Percentiles rank a stretch among this genome's conserved stretches.
Conservation (phyloP, 495 filamentous ascomycete genomes). For the Penicillium psychrofluorescens region DNA sequence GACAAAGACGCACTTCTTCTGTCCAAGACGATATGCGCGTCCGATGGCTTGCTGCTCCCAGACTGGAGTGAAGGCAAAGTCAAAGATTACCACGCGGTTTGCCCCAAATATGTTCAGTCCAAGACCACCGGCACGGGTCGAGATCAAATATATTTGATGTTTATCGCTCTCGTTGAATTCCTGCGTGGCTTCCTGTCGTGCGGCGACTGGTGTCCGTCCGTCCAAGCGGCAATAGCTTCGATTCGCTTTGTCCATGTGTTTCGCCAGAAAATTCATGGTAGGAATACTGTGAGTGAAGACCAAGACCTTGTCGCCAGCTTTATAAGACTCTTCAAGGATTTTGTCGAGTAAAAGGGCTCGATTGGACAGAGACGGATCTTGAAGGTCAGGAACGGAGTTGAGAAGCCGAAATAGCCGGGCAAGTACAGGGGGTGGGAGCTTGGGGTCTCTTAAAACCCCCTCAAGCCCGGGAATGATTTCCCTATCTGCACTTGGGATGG, state of each 20-base stretch:
- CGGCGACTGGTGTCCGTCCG: conserved; percentile 45
- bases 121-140: conserved; percentile 71
- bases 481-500: conserved; percentile 4
- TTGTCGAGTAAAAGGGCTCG: conserved; percentile 57
- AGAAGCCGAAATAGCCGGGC: conserved; percentile 23
- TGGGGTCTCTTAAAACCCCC: conserved; percentile 19
- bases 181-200: conserved; percentile 55
- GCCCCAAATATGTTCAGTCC: conserved; percentile 80
- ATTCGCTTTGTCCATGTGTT: conserved; percentile 35
- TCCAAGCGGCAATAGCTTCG: conserved; percentile 54
- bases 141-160: conserved; percentile 64
- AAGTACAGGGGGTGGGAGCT: conserved; percentile 18
- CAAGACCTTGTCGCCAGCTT: conserved; percentile 58
- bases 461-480: conserved; percentile 3
- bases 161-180: conserved; percentile 51
- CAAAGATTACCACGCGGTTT: conserved; percentile 83
- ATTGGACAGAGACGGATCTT: conserved; percentile 45
- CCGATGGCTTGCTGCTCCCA: conserved; percentile 87
- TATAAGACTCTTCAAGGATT: conserved; percentile 58
- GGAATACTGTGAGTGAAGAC: conserved; percentile 71
- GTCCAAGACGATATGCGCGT: conserved; percentile 80
- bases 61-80: conserved; percentile 73
- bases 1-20: conserved; percentile 75
- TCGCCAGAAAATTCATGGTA: conserved; percentile 62
- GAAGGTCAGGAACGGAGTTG: conserved; percentile 15